These are phyloP conservation scores for Phellopilus nigrolimitatus DNA, from an alignment of 1,284 basidiomycete species.

Conservation along the genomic window DNA sequence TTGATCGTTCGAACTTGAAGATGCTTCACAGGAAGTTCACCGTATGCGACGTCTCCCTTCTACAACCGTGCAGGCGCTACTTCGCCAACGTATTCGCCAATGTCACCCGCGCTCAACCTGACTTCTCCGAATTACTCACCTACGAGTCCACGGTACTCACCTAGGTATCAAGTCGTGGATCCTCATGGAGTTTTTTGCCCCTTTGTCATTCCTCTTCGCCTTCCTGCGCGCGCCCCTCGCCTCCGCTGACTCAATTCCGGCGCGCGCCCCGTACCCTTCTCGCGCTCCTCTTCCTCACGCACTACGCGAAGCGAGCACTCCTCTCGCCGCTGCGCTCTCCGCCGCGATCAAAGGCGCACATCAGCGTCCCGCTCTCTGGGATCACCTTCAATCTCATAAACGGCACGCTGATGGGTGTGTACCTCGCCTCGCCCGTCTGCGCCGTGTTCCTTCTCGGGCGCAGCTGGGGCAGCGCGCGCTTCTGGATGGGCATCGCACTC, in stretches of 20 bases:
- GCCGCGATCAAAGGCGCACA: conserved; percentile 72
- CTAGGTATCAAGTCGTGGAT: conserved; percentile 74
- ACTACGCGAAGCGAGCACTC: conserved; percentile 83
- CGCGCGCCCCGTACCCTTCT: conserved; percentile 35
- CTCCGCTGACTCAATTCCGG: conserved; percentile 19
- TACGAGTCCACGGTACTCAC: conserved; percentile 82
- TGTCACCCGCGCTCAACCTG: conserved; percentile 72
- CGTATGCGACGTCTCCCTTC: conserved; percentile 76
- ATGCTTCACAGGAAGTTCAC: conserved; percentile 96
- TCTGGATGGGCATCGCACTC: conserved; percentile 58
- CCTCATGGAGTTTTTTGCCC: conserved; percentile 80
- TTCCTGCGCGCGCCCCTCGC: conserved; percentile 46
- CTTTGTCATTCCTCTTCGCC: conserved; percentile 49
- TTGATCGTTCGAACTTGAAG: conserved; percentile 95
- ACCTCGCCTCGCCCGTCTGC: conserved; percentile 49
- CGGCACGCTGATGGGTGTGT: conserved; percentile 66
- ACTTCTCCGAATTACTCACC: conserved; percentile 86
- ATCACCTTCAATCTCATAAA: conserved; percentile 71
- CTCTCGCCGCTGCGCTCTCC: conserved; percentile 81
- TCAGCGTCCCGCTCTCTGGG: conserved; percentile 57
- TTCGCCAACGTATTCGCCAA: conserved; percentile 84
- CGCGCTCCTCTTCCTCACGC: conserved; percentile 58
- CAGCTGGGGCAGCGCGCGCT: conserved; percentile 38
- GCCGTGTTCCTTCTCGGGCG: conserved; percentile 35
- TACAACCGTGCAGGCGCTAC: conserved; percentile 70